These are phyloP conservation scores for Stachybotrys chartarum DNA, from an alignment of 2,329 filamentous ascomycete species.

Conservation along the genomic window DNA sequence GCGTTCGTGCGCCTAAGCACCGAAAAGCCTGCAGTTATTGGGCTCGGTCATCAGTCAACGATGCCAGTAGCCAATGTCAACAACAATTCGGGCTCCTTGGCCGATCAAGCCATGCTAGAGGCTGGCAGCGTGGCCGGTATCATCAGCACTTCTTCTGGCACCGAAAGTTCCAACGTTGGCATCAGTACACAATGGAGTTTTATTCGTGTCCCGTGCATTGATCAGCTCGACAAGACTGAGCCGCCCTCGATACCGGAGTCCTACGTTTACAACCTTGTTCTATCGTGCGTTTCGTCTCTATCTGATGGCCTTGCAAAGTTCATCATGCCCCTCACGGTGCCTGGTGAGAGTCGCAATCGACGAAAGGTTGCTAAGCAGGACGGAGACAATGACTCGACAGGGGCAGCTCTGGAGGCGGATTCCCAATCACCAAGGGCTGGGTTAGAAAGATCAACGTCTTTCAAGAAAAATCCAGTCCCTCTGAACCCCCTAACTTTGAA, in stretches of 20 bases:
- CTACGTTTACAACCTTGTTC: conserved; percentile 82
- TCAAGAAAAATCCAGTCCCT: conserved; percentile 69
- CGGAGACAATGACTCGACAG: background rate
- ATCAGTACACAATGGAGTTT: conserved; percentile 91
- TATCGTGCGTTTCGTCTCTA: conserved; percentile 83
- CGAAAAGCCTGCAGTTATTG: conserved; percentile 84
- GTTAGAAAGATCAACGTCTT: conserved; percentile 57
- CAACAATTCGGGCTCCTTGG: conserved; percentile 47
- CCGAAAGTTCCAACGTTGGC: conserved; percentile 62
- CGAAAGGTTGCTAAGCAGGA: conserved; percentile 40
- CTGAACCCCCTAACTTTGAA: conserved; percentile 75
- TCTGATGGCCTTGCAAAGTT: conserved; percentile 93
- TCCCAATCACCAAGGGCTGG: conserved; percentile 22
- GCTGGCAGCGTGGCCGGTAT: conserved; percentile 82
- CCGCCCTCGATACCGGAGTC: conserved; percentile 80
- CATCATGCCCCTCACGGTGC: conserved; percentile 82
- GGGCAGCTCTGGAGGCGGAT: conserved; percentile 25
- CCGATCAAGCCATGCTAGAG: conserved; percentile 84
- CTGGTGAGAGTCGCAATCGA: conserved; percentile 55
- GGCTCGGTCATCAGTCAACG: conserved; percentile 81
- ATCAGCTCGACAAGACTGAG: conserved; percentile 89
- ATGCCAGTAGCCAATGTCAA: conserved; percentile 58
- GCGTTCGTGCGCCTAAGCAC: conserved; percentile 88
- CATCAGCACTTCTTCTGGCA: conserved; percentile 64
- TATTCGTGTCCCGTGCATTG: conserved; percentile 79